phyloP scores from a whole-genome alignment of 495 filamentous ascomycete species.

The Penicillium lagena region DNA sequence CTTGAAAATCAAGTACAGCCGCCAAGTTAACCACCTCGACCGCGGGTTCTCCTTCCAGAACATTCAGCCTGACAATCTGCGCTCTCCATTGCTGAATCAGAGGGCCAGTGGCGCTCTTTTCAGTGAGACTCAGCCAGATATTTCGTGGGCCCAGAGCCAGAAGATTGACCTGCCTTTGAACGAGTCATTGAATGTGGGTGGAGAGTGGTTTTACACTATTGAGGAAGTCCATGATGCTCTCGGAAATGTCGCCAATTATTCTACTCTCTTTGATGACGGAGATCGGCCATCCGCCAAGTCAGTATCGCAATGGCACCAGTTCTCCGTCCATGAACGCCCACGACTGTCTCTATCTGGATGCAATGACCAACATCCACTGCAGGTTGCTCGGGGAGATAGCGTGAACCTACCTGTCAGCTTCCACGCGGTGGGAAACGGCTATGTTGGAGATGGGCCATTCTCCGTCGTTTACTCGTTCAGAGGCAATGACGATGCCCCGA shows the following conservation, averaged over 20 bases:
- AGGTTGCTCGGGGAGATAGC: conserved; percentile 66
- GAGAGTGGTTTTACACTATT: conserved; percentile 81
- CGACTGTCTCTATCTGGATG: conserved; percentile 63
- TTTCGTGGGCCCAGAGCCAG: conserved; percentile 75
- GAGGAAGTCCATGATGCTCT: conserved; percentile 87
- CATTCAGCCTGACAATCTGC: conserved; percentile 81
- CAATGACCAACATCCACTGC: conserved; percentile 70
- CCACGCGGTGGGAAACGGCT: conserved; percentile 48
- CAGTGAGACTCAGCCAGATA: conserved; percentile 45
- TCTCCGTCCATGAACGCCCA: conserved; percentile 84
- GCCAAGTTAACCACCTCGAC: conserved; percentile 69
- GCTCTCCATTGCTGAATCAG: conserved; percentile 61
- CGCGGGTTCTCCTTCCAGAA: conserved; percentile 78
- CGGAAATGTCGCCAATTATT: conserved; percentile 81
- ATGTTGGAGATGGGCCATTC: conserved; percentile 37
- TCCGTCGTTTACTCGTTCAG: conserved; percentile 50
- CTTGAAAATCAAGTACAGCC: conserved; percentile 86
- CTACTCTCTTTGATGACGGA: conserved; percentile 46
- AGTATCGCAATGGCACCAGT: conserved; percentile 67
- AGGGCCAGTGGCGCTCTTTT: conserved; percentile 49
- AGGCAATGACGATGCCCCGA: conserved; percentile 49
- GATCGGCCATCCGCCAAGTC: conserved; percentile 51
- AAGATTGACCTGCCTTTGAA: conserved; percentile 74
- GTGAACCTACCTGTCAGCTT: conserved; percentile 69
- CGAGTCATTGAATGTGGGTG: conserved; percentile 71